Evolutionary conservation across 2,329 filamentous ascomycete species (phyloP), one percentile per base, ranked within the genome.

Genomic region (Diaporthe destruens): DNA sequence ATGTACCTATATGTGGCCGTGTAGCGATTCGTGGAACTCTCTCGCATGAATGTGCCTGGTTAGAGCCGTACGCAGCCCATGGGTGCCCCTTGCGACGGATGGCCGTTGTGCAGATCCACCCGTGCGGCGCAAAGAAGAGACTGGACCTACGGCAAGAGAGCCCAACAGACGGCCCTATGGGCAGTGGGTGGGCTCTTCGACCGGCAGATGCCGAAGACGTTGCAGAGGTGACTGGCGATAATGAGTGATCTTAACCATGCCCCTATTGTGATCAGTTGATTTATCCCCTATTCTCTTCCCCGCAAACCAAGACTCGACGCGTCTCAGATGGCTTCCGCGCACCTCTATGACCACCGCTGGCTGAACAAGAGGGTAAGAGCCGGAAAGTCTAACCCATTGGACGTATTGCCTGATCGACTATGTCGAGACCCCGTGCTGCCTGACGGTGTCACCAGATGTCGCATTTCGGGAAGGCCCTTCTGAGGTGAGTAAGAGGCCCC

Each of bases 31-130:
- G 56, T 67, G 44, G 55, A 59, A 51, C 36, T 53, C 56, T 32
- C 12, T 47, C 63, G 69, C 69, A 73, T 70, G 57, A 69, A 67
- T 34, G 65, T 72, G 61, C 70, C 70, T 72, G 69, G 29, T 66
- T 49, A 49, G 63, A 61, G 53, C 55, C 57, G 63, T 34, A 23
- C 44, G 42, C 34, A 47, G 44, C 29, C 56, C 63, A 73, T 51
- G 63, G 61, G 53, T 71, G 34, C 34, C 69, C 72, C 54, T 70
- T 34, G 61, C 16, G 53, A 53, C 42, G 39, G 63, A 47, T 39
- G 47, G 55, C 55, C 70, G 42, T 36, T 53, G 29, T 61, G 61
- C 49, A 67, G 72, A 71, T 73, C 44, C 54, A 55, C 68, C 68
- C 47, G 54, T 20, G 32, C n/a, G 53, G 56, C 57, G 39, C 39